Base-by-base conservation (phyloP, 1,139 yeast genomes). In the Insectozyma bohioensis region DNA sequence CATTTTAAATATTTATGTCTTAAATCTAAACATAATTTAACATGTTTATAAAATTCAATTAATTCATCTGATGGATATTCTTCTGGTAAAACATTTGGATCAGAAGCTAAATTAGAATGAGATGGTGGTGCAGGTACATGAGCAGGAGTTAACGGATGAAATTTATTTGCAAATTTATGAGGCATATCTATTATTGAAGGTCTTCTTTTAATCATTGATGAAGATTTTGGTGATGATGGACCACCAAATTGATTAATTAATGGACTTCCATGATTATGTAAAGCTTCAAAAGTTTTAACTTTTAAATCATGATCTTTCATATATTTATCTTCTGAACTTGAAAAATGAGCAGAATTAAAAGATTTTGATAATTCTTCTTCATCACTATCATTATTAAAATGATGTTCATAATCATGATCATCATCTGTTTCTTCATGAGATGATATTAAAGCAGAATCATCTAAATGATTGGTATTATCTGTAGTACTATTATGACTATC, bases 1-100 rank as follows among this genome's bases (percentile, higher is more conserved):
- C 75, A 49, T 1, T 61, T 52, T 58, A 85, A 83, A 54, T 90
- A 94, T 54, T 81, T 84, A 48, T 77, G 80, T 54, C 99, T 79
- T 39, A 85, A 55, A 13, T 76, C 80, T 41, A 92, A 71, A 52
- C 97, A 85, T 24, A 70, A 65, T 41, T 78, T 76, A 20, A 94
- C 85, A 41, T 84, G 79, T 17, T 72, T 56, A 54, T 83, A 92
- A 49, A 92, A 72, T 29, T 74, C 78, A 35, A 81, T 67, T 41
- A 94, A 63, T 46, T 84, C 94, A 4, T 73, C 76, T 0, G 87
- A 77, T 1, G 90, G 85, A 26, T 66, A 63, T 42, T 85, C 95
- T 35, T 75, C 72, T 9, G 85, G 75, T 43, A 81, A 72, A 15
- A 78, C 81, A 33, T 81, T 84, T 21, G 62, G 49, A 12, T 20